Conservation (phyloP, 2,329 filamentous ascomycete genomes). For the Fusarium palustre region DNA sequence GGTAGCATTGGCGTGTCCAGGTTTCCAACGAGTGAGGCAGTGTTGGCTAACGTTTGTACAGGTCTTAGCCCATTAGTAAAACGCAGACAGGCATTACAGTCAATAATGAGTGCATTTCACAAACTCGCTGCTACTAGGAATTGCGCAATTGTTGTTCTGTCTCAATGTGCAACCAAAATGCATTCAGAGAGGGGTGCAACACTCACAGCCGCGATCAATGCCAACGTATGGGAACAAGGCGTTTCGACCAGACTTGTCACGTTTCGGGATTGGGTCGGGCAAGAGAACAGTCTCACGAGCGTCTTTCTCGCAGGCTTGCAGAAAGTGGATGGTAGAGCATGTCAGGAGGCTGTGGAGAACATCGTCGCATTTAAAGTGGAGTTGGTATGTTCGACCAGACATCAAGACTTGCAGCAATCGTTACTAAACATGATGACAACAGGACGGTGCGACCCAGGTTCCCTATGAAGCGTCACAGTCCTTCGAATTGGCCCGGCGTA, state of each 20-base stretch:
- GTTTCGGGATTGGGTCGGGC: constrained; percentile 80
- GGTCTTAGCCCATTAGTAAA: constrained; percentile 56
- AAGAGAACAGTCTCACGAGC: constrained; percentile 59
- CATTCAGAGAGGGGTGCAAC: constrained; percentile 73
- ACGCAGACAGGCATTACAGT: constrained; percentile 66
- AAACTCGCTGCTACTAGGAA: constrained; percentile 80
- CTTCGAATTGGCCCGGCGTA: constrained; percentile 57
- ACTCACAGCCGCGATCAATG: constrained; percentile 79
- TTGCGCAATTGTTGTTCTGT: constrained; percentile 79
- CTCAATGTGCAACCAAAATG: constrained; percentile 86
- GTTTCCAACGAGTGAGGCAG: constrained; percentile 16
- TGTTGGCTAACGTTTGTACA: constrained; percentile 37
- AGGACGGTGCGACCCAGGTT: constrained; percentile 60
- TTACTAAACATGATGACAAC: constrained; percentile 41
- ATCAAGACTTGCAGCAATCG: constrained; percentile 27
- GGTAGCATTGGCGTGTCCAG: constrained; percentile 54
- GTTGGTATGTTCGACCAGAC: constrained; percentile 52
- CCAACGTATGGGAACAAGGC: constrained; percentile 82
- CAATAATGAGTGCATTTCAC: constrained; percentile 76
- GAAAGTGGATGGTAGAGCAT: constrained; percentile 69
- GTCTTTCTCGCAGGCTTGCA: constrained; percentile 72
- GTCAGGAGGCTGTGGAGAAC: constrained; percentile 55
- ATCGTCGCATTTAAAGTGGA: constrained; percentile 64
- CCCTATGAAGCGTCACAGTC: constrained; percentile 56
- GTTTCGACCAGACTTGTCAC: constrained; percentile 79